phyloP scores from a whole-genome alignment of 495 filamentous ascomycete genomes.

The Penicillium longicatenatum region DNA sequence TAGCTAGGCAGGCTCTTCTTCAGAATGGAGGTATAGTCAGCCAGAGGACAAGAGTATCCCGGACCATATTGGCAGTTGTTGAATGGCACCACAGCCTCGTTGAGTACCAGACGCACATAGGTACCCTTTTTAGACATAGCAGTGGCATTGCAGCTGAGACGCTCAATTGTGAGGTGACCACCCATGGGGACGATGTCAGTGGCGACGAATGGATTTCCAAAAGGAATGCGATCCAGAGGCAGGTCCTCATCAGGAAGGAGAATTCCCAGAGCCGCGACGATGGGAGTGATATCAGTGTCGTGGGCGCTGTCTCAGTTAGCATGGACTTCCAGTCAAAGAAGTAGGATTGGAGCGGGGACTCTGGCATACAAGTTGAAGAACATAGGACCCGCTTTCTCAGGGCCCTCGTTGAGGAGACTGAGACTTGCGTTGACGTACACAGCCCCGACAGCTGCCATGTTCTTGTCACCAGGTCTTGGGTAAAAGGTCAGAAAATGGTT shows the following conservation, averaged over 20 bases:
- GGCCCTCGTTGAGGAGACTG: constrained; percentile 49
- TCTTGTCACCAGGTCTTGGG: constrained; percentile 48
- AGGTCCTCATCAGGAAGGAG: constrained; percentile 42
- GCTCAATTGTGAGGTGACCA: constrained; percentile 49
- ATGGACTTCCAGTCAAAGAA: neutral
- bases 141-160: constrained; percentile 44
- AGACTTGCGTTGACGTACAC: constrained; percentile 56
- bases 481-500: constrained; percentile 3
- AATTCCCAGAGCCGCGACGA: constrained; percentile 51
- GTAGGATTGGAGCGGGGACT: neutral
- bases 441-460: constrained; percentile 51
- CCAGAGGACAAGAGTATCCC: constrained; percentile 27
- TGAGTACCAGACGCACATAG: constrained; percentile 27
- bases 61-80: constrained; percentile 21
- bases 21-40: constrained; percentile 13
- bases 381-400: constrained; percentile 40
- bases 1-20: constrained; percentile 17
- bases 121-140: constrained; percentile 22
- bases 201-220: constrained; percentile 45
- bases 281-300: constrained; percentile 55
- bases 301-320: constrained; percentile 41
- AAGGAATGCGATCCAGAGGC: constrained; percentile 40
- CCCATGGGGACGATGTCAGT: constrained; percentile 56
- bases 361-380: constrained; percentile 54
- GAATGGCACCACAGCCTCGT: constrained; percentile 31